These are phyloP conservation scores for Salix brachista DNA, from an alignment of 345 rosid genomes.

Conservation along the genomic window DNA sequence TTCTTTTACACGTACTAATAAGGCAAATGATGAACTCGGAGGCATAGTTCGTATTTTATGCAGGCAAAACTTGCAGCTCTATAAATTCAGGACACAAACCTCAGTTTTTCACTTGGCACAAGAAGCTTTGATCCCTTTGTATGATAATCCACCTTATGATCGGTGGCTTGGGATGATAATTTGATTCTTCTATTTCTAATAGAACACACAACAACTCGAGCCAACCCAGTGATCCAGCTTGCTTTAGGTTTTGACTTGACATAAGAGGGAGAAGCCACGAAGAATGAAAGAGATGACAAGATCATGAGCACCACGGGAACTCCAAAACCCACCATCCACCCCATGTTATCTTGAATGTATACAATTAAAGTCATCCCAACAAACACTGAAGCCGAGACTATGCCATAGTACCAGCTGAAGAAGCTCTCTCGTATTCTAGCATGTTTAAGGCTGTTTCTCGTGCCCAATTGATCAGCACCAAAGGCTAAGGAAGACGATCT, in stretches of 20 bases:
- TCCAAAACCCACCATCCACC: conserved; percentile 63
- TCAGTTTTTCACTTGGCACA: conserved; percentile 38
- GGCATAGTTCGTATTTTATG: no score
- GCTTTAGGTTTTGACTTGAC: conserved; percentile 28
- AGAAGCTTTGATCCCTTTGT: conserved; percentile 22
- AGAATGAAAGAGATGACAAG: conserved; percentile 38
- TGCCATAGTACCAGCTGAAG: conserved; percentile 48
- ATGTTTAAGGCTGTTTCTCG: conserved; percentile 43
- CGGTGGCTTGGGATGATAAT: conserved; percentile 12
- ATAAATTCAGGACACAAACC: conserved; percentile 18
- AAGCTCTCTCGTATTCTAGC: conserved; percentile 34
- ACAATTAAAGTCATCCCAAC: conserved; percentile 41
- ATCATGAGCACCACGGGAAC: conserved; percentile 40
- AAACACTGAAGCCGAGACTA: conserved; percentile 23
- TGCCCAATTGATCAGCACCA: conserved; percentile 60
- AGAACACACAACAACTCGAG: conserved; percentile 42
- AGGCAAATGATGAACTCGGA: no score
- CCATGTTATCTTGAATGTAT: conserved; percentile 43
- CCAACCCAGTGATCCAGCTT: conserved; percentile 41
- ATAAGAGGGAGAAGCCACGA: conserved; percentile 41
- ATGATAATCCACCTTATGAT: not conserved
- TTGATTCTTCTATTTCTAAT: conserved; percentile 25
- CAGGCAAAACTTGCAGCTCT: no score
- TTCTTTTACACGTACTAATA: no score
- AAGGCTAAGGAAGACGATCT: conserved; percentile 67